Evolutionary conservation across 2,329 filamentous ascomycete genomes (phyloP).

Genomic region (Tolypocladium paradoxum): DNA sequence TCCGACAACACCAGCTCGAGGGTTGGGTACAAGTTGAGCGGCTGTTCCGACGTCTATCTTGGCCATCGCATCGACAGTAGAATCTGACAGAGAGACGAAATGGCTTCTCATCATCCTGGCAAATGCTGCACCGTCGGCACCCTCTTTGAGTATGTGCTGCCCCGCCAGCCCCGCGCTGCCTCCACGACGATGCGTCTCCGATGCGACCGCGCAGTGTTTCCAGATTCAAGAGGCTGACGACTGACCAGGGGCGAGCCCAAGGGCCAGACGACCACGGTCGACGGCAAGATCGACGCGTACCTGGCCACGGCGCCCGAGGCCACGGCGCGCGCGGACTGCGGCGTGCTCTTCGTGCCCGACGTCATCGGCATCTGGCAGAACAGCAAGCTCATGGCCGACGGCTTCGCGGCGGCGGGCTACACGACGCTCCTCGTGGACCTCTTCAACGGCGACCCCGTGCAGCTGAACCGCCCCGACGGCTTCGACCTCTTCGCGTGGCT

Average conservation of each 20-base stretch:
- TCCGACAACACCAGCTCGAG: not conserved
- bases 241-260: slow-evolving; percentile 33
- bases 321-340: slow-evolving; percentile 14
- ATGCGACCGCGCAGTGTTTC: not conserved
- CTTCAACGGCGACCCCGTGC: slow-evolving; percentile 25
- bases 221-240: not conserved
- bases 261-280: slow-evolving; percentile 35
- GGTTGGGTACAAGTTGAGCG: not conserved
- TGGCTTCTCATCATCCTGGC: slow-evolving; percentile 43
- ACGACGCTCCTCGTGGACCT: slow-evolving; percentile 25
- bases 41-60: not conserved
- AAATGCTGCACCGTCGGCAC: slow-evolving; percentile 42
- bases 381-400: slow-evolving; percentile 30
- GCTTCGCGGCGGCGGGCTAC: slow-evolving; percentile 27
- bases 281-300: slow-evolving; percentile 34
- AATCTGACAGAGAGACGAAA: slow-evolving; percentile 12
- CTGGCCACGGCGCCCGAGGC: slow-evolving; percentile 31
- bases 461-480: slow-evolving; percentile 12
- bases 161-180: not conserved
- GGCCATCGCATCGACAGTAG: not conserved
- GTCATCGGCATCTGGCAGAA: slow-evolving; percentile 28
- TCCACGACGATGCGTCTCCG: not conserved
- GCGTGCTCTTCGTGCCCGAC: slow-evolving; percentile 26
- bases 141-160: slow-evolving; percentile 33
- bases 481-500: slow-evolving; percentile 24